Evolutionary conservation across 2,329 filamentous ascomycete species (phyloP), one percentile per base, ranked within the genome.

Genomic region (Aphanoascus verrucosus): DNA sequence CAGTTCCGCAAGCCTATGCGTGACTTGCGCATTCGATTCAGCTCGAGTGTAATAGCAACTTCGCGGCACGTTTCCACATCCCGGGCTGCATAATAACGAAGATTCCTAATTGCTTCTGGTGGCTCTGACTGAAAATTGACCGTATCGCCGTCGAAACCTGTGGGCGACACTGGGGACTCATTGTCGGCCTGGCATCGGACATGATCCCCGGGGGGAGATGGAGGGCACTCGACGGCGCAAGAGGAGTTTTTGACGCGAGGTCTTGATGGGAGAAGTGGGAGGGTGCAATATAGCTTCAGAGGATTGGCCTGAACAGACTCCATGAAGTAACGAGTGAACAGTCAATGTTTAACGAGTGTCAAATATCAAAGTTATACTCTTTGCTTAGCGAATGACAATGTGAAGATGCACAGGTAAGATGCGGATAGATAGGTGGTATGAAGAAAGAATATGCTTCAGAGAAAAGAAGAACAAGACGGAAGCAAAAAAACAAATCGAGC

Each of bases 21-120:
- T 7, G 65, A 61, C 32, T 64, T 65, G 55, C 59, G 58, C 51
- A 67, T 61, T 14, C 65, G 63, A 1, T 59, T 65, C 17, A 65
- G 31, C 47, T 67, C 65, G 5, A 66, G 61, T 3, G 55, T 57
- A 5, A 61, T 55, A 40, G 67, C 62, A 43, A 63, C 57, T 19
- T 59, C 56, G 31, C 63, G 63, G 54, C 64, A 66, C 23, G 59
- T 57, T 5, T 49, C 41, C 17, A 67, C 61, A 7, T 64, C 61
- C 12, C 61, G 51, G 8, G 61, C 49, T 12, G 62, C 63, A 37
- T 59, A 57, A 6, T 53, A 48, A 19, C 63, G 62, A 5, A 60
- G 59, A 38, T 60, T 51, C 44, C 60, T 47, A 14, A 62, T 44
- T 6, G 58, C 14, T 11, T 46, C 50, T 14, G 50, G 19, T 19